Conservation (phyloP, 2,329 filamentous ascomycete species). For the Fusarium palustre region DNA sequence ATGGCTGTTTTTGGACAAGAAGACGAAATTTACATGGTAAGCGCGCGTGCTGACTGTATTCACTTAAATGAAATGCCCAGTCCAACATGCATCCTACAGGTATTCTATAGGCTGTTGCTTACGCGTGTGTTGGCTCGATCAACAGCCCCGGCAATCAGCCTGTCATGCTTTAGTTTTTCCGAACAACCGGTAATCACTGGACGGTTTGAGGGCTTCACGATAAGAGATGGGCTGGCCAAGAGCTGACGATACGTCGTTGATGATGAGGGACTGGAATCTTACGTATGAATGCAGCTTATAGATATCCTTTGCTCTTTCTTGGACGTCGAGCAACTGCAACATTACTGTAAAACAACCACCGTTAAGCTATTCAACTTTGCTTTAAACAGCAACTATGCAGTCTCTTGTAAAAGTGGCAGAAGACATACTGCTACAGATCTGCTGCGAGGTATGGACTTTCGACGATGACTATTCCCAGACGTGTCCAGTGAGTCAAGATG, state of each 20-base stretch:
- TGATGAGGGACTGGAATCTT: not conserved
- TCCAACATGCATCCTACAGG: not conserved
- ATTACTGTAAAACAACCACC: not conserved
- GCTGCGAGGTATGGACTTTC: not conserved
- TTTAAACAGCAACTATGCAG: not conserved
- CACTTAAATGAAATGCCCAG: not conserved
- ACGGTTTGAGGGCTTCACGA: not conserved
- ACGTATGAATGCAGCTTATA: not conserved
- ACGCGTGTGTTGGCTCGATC: not conserved
- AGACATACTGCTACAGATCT: not conserved
- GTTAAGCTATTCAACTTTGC: no score
- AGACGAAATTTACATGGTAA: not conserved
- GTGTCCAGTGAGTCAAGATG: not conserved
- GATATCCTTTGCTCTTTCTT: not conserved
- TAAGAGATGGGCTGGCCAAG: not conserved
- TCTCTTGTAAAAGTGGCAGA: not conserved
- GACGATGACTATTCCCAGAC: not conserved
- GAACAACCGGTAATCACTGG: not conserved
- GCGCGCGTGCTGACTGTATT: constrained; percentile 1
- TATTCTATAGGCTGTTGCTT: not conserved
- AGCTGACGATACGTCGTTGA: not conserved
- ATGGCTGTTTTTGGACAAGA: not conserved
- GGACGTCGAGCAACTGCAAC: not conserved
- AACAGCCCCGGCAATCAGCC: not conserved
- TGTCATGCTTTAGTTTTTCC: not conserved